Evolutionary conservation across 2,329 filamentous ascomycete genomes (phyloP), one percentile per base, ranked within the genome.

Genomic region (Exophiala spinifera): DNA sequence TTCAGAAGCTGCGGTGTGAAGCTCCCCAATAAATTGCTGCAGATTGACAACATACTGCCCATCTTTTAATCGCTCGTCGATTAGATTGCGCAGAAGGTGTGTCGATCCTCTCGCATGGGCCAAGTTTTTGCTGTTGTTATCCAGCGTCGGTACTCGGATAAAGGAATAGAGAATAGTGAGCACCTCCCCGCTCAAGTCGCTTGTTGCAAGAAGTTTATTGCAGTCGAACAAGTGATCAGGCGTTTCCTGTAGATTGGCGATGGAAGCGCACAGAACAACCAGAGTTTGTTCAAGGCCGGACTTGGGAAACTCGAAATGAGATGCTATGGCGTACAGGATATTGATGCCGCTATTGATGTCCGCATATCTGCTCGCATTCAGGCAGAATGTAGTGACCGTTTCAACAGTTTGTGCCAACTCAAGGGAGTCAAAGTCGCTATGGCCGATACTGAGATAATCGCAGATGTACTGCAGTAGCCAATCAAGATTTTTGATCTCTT

Each of bases 301-400:
- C 31, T 42, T 34, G 17, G 61, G 61, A 42, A 61, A 62, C 2
- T 55, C 47, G 25, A 57, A 58, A 37, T 53, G 46, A 4, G 52
- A 43, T 13, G 53, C 34, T 17, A 63, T 48, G 25, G 54, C 42
- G 23, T 61, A 53, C 11, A 62, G 51, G 13, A 62, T 46, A 23
- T 47, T 53, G 47, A 63, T 50, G 19, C 57, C 55, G 25, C 40
- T 48, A 25, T 63, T 53, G 49, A 63, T 61, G 25, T 63, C 55
- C n/a, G 36, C 44, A 17, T 55, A 46, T 14, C 56, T 47, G 25
- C 54, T 60, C 19, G 60, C 46, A 19, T 58, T 61, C 25, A 57
- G 39, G 46, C 61, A 63, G 8, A 63, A 42, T 20, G 49, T 28
- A 17, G 55, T 59, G 15, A 59, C 37, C 7, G 51, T 40, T 7